Percentiles rank a stretch among this genome's conserved stretches.
Conservation (phyloP, 2,329 filamentous ascomycete species). For the Cyanodermella asteris region DNA sequence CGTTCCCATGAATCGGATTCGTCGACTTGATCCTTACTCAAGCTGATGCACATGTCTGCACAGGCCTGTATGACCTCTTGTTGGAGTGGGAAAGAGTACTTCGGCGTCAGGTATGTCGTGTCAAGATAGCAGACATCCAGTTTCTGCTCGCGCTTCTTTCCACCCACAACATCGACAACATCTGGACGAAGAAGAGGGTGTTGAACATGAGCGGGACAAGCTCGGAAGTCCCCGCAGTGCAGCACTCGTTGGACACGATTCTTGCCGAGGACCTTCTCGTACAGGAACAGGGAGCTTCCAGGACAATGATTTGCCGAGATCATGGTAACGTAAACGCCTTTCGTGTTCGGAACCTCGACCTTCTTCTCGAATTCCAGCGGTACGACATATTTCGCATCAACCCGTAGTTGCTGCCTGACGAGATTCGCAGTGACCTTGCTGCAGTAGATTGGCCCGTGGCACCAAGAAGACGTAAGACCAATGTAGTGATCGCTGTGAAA, state of each 20-base stretch:
- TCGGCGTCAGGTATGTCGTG: conserved; percentile 88
- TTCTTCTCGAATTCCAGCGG: conserved; percentile 67
- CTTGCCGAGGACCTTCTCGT: conserved; percentile 52
- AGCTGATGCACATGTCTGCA: conserved; percentile 62
- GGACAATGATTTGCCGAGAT: conserved; percentile 93
- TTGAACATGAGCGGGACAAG: conserved; percentile 60
- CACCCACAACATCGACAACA: conserved; percentile 44
- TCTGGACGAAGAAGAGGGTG: conserved; percentile 69
- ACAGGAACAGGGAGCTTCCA: conserved; percentile 80
- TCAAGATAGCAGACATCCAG: conserved; percentile 94
- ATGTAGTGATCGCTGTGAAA: conserved; percentile 98
- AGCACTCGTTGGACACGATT: conserved; percentile 57
- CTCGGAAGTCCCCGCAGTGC: conserved; percentile 90
- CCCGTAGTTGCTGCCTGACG: conserved; percentile 64
- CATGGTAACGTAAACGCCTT: conserved; percentile 77
- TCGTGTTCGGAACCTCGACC: conserved; percentile 58
- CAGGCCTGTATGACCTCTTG: conserved; percentile 71
- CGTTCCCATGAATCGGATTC: conserved; percentile 33
- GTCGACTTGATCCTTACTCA: conserved; percentile 44
- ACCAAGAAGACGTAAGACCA: conserved; percentile 71
- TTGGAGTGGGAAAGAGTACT: conserved; percentile 83
- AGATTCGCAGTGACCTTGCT: conserved; percentile 81
- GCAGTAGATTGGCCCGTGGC: conserved; percentile 88
- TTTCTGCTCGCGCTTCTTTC: conserved; percentile 53
- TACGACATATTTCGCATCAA: conserved; percentile 68